phyloP scores from a whole-genome alignment of 352 stramenopile genomes.

The Albugo candida region DNA sequence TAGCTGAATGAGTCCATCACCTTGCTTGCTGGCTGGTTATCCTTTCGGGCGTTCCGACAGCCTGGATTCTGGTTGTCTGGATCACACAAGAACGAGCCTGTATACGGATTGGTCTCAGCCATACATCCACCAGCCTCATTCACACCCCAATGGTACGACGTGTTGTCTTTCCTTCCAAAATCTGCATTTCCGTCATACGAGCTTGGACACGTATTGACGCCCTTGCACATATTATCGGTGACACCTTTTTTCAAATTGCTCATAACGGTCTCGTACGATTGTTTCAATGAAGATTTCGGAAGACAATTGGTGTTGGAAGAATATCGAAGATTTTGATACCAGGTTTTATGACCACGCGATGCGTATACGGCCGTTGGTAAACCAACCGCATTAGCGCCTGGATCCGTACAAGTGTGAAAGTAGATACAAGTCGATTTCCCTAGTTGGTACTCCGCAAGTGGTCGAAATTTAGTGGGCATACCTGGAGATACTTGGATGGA shows the following conservation, averaged over 20 bases:
- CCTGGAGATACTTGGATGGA: slow-evolving; percentile 75
- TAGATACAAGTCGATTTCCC: slow-evolving; percentile 8
- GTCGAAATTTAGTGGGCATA: slow-evolving; percentile 26
- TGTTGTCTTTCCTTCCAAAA: slow-evolving; percentile 12
- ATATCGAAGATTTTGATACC: slow-evolving; percentile 37
- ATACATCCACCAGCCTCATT: slow-evolving; percentile 31
- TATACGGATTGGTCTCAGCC: slow-evolving; percentile 30
- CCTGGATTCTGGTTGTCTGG: slow-evolving; percentile 19
- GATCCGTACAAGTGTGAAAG: slow-evolving; percentile 9
- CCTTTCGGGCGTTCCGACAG: slow-evolving; percentile 13
- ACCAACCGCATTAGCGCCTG: slow-evolving; percentile 28
- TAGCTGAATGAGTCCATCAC: slow-evolving; percentile 29
- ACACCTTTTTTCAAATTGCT: slow-evolving; percentile 14
- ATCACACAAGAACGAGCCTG: slow-evolving; percentile 22
- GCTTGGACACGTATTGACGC: slow-evolving; percentile 24
- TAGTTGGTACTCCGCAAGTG: neutral
- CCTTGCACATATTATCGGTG: slow-evolving; percentile 22
- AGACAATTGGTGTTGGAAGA: slow-evolving; percentile 23
- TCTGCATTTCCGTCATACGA: slow-evolving; percentile 21
- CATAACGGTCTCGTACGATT: slow-evolving; percentile 18
- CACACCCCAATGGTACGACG: slow-evolving; percentile 22
- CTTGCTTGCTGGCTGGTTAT: slow-evolving; percentile 12
- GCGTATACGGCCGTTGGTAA: slow-evolving; percentile 19
- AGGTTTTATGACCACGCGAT: slow-evolving; percentile 21
- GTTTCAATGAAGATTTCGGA: slow-evolving; percentile 6